These are phyloP conservation scores for Dunaliella primolecta DNA, from an alignment of 139 green algal species.

Conservation along the genomic window DNA sequence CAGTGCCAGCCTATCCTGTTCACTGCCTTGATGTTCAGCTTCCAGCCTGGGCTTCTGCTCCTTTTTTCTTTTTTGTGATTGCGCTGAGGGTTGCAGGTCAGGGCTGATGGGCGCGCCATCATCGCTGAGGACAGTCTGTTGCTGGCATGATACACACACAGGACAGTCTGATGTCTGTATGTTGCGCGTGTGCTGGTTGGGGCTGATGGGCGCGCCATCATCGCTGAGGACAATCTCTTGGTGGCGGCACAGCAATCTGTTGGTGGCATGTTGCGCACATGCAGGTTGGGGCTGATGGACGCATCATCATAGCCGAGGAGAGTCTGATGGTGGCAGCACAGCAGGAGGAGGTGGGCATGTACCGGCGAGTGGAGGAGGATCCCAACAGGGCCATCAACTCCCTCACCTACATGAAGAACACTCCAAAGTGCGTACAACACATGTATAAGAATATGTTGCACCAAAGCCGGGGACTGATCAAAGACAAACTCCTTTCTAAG, in stretches of 20 bases:
- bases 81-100: no score
- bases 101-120: no score
- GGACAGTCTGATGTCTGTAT: no score
- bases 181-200: constrained; percentile 36
- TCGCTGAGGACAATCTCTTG: no score
- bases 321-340: constrained; percentile 20
- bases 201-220: no score
- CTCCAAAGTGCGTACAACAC: not conserved
- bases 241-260: no score
- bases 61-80: no score
- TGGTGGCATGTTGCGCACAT: constrained; percentile 46
- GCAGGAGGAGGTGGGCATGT: constrained; percentile 31
- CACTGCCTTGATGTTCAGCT: no score
- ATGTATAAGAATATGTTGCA: not conserved
- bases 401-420: constrained; percentile 49
- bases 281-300: constrained; percentile 44
- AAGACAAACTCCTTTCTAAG: not conserved
- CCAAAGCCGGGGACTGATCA: not conserved
- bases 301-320: constrained; percentile 48
- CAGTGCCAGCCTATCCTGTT: no score
- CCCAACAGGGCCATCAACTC: constrained; percentile 43
- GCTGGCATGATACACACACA: no score
- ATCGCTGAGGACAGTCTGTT: no score
- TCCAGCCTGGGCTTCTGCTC: no score
- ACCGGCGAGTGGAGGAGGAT: constrained; percentile 40